Evolutionary conservation across 176 grass and related monocot genomes (phyloP).

Genomic region (Zea mays): Zm-B73-REFERENCE-NAM-5.0 NC_050098.1:179923001-179923500

Average conservation of each 20-base stretch:
- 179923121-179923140: slow-evolving; percentile 22
- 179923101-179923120: slow-evolving; percentile 25
- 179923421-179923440: slow-evolving; percentile 11
- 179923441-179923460: not conserved
- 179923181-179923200: slow-evolving; percentile 62
- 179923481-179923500: not conserved
- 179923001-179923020: slow-evolving; percentile 34
- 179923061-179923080: slow-evolving; percentile 13
- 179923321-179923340: not conserved
- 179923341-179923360: not conserved
- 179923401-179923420: slow-evolving; percentile 6
- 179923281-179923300: not conserved
- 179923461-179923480: not conserved
- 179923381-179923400: not conserved
- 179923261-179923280: not conserved
- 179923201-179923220: not conserved
- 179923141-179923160: slow-evolving; percentile 47
- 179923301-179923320: not conserved
- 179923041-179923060: slow-evolving; percentile 36
- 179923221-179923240: no score
- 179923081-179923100: slow-evolving; percentile 20
- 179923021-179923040: slow-evolving; percentile 48
- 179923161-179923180: slow-evolving; percentile 33
- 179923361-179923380: not conserved
- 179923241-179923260: not conserved